Evolutionary conservation across 805 yeast genomes (phyloP).

Genomic region (Gaillardinia entomophila): DNA sequence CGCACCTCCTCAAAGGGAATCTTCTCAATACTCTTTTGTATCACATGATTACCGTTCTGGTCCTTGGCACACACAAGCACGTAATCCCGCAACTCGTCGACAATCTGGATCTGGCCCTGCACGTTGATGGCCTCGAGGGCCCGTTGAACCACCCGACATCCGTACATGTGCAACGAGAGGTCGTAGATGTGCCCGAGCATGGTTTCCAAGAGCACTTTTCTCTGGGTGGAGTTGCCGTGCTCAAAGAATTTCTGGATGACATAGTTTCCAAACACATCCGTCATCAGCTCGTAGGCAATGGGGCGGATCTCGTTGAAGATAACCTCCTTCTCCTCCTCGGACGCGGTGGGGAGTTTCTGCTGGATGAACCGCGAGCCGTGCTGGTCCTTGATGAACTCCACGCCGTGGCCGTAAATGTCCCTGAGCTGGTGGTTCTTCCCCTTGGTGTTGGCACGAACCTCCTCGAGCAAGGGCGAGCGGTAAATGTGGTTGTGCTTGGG

Average conservation of each 20-base stretch:
- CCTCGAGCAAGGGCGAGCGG: slow-evolving; percentile 78
- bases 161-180: slow-evolving; percentile 91
- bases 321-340: slow-evolving; percentile 65
- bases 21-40: slow-evolving; percentile 88
- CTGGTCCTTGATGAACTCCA: slow-evolving; percentile 92
- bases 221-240: slow-evolving; percentile 67
- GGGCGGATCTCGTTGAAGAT: slow-evolving; percentile 81
- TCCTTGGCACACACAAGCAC: slow-evolving; percentile 63
- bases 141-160: slow-evolving; percentile 94
- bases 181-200: slow-evolving; percentile 72
- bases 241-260: slow-evolving; percentile 94
- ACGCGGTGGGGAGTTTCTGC: slow-evolving; percentile 66
- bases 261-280: slow-evolving; percentile 97
- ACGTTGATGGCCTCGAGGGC: slow-evolving; percentile 72
- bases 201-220: slow-evolving; percentile 55
- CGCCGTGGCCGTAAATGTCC: slow-evolving; percentile 80
- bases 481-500: slow-evolving; percentile 43
- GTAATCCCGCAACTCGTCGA: slow-evolving; percentile 66
- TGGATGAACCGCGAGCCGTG: slow-evolving; percentile 97
- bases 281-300: slow-evolving; percentile 72
- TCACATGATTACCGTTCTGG: slow-evolving; percentile 97
- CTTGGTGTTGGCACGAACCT: slow-evolving; percentile 62
- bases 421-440: slow-evolving; percentile 57
- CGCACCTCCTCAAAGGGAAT: slow-evolving; percentile 66
- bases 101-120: slow-evolving; percentile 60